Base-by-base conservation (phyloP, 2,329 filamentous ascomycete genomes). In the Phyllosticta ampelicida region DNA sequence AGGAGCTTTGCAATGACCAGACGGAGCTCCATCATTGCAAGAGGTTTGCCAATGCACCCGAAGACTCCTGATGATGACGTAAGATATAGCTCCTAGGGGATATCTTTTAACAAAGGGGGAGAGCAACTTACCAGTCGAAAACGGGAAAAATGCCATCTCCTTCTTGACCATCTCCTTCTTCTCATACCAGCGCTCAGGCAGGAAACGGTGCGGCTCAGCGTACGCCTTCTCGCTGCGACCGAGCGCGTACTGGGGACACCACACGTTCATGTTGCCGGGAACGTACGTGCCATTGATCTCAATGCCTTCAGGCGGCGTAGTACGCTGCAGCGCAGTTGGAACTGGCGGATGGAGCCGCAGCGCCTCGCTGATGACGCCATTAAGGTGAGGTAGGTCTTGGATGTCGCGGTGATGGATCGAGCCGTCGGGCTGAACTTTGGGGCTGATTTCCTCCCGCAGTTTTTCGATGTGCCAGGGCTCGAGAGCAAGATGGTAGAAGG, bases 1-100 rank as follows among this genome's bases (percentile, higher is more conserved):
- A 88, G 65, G 19, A 83, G 75, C 13, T 84, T 71, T 30, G 84
- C 85, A 57, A 88, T 68, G 1, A 83, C 80, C 5, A 81, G 79
- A 44, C 56, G n/a, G 19, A 59, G 13, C 48, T 59, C 56, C 56
- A 59, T 59, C 44, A 59, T 1, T 52, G 56, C 56, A 16, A 59
- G 9, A 48, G 44, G 52, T 48, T 49, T 19, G 0, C 57, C 57
- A 1, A 53, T 23, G n/a, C 57, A 59, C 10, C 30, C 50, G 10
- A 51, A 59, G 10, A 48, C 28, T 1, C 57, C 57, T 30, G 23
- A 9, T 5, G 3, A 5, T n/a, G 11, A 8, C 11, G n/a, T 16
- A n/a, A n/a, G 5, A 8, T 16, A 44, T 44, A n/a, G 23, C 8
- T 26, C 4, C 23, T 4, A 26, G 23, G 30, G n/a, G n/a, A n/a